Evolutionary conservation across 2,329 filamentous ascomycete species (phyloP), one percentile per base, ranked within the genome.

Genomic region (Zopfia rhizophila): DNA sequence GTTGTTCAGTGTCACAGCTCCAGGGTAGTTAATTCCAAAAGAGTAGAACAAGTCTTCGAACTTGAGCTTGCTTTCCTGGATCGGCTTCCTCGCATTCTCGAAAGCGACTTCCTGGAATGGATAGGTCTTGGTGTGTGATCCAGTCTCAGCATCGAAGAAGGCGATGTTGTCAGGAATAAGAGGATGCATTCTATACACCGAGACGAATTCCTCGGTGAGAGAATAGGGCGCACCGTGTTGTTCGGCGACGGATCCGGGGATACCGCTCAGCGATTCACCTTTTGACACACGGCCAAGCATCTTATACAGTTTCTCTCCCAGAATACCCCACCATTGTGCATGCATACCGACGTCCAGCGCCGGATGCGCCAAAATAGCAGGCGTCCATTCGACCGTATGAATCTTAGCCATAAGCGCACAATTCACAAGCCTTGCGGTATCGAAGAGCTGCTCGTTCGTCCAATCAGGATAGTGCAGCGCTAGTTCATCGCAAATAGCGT

Each of bases 381-480:
- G 76, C 3, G 76, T 78, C 76, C 76, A 79, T 57, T 79, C 75
- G 3, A 78, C 69, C 0, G 76, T 78, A 49, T 79, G 76, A 29
- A 79, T 78, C 58, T 79, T 79, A 4, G 76, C 75, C 75, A 78
- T 78, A 7, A 79, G 59, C 0, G 75, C 75, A 35, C 69, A 76
- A 49, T 77, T 78, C 16, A 78, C 65, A 1, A 78, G 65, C 1
- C 75, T 60, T 2, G 74, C 75, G 18, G 70, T 76, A 55, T 78
- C 74, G 39, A 78, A 78, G 19, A 77, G 63, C 44, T 74, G 62
- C 32, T 77, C 75, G 3, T 55, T 59, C 1, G 58, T 68, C 72
- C 70, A 75, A 18, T 61, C 53, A 1, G 76, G 72, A 49, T 78
- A 63, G 0, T 59, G 54, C 16, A 57, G 52, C 13, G 60, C 56